A percentile compares a stretch with the other conserved stretches of the same genome.
Conservation (phyloP, 257 asterid genomes). For the Solanum pinnatisectum region DNA sequence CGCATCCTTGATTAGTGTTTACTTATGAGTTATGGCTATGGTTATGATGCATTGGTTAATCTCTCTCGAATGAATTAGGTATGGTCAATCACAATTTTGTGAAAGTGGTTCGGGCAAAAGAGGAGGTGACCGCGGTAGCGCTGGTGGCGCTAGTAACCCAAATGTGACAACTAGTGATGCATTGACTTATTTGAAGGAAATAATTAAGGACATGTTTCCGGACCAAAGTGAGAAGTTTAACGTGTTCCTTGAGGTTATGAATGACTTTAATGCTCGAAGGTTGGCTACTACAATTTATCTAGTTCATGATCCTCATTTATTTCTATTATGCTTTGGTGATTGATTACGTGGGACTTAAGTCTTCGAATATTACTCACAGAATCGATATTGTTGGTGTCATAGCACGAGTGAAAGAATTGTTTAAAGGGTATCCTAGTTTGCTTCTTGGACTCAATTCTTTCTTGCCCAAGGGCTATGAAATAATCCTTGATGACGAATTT, state of each 20-base stretch:
- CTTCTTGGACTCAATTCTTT: constrained; percentile 81
- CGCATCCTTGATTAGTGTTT: neutral
- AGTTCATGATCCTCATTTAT: neutral
- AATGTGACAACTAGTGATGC: constrained; percentile 85
- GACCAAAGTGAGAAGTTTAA: constrained; percentile 78
- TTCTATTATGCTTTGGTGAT: neutral
- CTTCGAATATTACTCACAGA: constrained; percentile 33
- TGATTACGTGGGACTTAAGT: neutral
- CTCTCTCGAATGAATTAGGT: neutral
- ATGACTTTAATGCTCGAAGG: constrained; percentile 92
- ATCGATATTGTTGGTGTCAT: constrained; percentile 80
- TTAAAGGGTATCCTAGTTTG: constrained; percentile 74
- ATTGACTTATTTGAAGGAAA: constrained; percentile 75
- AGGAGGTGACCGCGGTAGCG: neutral
- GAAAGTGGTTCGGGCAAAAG: neutral
- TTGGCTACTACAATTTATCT: constrained; percentile 3
- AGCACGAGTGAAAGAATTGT: constrained; percentile 72
- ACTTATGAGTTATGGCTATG: neutral
- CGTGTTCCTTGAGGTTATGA: constrained; percentile 84
- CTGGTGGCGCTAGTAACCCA: constrained; percentile 36
- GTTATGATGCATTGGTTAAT: neutral
- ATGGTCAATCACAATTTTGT: neutral
- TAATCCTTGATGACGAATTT: constrained; percentile 61
- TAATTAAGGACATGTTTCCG: constrained; percentile 90
- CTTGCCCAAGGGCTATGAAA: constrained; percentile 89